These are phyloP conservation scores for Taiwanofungus camphoratus DNA, from an alignment of 1,284 basidiomycete species.

Conservation along the genomic window DNA sequence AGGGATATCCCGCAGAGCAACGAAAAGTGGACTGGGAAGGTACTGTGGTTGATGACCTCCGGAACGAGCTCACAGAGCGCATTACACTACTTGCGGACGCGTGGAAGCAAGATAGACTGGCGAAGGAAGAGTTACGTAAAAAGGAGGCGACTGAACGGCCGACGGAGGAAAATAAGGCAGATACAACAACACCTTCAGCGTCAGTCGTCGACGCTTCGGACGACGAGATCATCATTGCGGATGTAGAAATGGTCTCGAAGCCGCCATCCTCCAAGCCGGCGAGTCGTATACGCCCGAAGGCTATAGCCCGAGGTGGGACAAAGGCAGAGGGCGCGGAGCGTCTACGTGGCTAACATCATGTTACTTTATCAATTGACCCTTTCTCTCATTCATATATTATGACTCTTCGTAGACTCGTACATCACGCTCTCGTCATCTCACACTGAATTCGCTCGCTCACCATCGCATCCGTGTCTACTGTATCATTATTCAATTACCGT, in stretches of 20 bases:
- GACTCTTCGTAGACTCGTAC: no score
- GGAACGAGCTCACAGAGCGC: slow-evolving; percentile 30
- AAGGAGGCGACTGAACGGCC: slow-evolving; percentile 18
- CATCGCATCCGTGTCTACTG: no score
- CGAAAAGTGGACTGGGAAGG: slow-evolving; percentile 45
- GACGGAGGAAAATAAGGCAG: slow-evolving; percentile 1
- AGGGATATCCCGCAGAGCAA: slow-evolving; percentile 22
- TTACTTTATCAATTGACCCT: no score
- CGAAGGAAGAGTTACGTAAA: slow-evolving; percentile 29
- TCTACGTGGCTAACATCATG: no score
- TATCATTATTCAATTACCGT: no score
- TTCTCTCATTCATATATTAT: no score
- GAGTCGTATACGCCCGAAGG: no score
- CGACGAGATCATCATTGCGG: slow-evolving; percentile 40
- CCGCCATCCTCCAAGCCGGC: background rate
- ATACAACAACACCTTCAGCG: slow-evolving; percentile 24
- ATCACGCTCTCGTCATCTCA: no score
- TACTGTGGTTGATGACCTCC: slow-evolving; percentile 27
- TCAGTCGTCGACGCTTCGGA: slow-evolving; percentile 41
- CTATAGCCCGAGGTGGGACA: no score
- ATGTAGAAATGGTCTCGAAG: slow-evolving; percentile 8
- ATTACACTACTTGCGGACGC: slow-evolving; percentile 34
- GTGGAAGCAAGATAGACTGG: slow-evolving; percentile 36
- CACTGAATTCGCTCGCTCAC: no score
- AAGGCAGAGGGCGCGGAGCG: no score